Conservation (phyloP, 129 eudicot species). For the Logfia minima region DNA sequence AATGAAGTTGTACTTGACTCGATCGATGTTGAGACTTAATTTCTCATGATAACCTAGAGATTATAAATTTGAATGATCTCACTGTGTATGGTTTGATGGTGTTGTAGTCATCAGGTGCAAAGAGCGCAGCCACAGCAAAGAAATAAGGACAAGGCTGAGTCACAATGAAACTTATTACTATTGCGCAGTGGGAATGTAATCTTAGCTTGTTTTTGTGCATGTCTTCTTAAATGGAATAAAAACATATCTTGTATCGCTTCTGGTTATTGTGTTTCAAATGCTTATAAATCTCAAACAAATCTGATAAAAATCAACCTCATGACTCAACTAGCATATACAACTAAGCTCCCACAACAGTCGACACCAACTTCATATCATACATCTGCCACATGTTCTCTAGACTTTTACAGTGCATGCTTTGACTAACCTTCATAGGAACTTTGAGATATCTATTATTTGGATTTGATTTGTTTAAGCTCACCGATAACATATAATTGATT, state of each 20-base stretch:
- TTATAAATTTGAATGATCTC: neutral
- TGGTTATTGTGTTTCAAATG: neutral
- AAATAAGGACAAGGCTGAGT: slow-evolving; percentile 30
- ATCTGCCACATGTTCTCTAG: no score
- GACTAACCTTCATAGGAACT: no score
- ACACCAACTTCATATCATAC: no score
- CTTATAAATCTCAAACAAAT: neutral
- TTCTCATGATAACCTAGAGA: neutral
- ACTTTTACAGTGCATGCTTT: no score
- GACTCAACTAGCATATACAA: no score
- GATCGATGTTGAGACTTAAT: neutral
- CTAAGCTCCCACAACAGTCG: no score
- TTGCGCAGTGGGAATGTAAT: slow-evolving; percentile 10
- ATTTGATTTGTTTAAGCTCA: no score
- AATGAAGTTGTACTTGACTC: neutral
- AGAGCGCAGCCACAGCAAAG: slow-evolving; percentile 33
- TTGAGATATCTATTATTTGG: no score
- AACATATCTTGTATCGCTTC: neutral
- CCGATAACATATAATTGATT: no score
- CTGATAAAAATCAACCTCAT: neutral
- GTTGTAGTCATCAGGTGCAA: slow-evolving; percentile 40
- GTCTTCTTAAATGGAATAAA: slow-evolving; percentile 33
- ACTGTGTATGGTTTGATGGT: slow-evolving; percentile 17
- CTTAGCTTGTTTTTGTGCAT: slow-evolving; percentile 11
- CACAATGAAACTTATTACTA: slow-evolving; percentile 4